Evolutionary conservation across 1,139 yeast species (phyloP).

Genomic region (Debaryomyces fabryi): DNA sequence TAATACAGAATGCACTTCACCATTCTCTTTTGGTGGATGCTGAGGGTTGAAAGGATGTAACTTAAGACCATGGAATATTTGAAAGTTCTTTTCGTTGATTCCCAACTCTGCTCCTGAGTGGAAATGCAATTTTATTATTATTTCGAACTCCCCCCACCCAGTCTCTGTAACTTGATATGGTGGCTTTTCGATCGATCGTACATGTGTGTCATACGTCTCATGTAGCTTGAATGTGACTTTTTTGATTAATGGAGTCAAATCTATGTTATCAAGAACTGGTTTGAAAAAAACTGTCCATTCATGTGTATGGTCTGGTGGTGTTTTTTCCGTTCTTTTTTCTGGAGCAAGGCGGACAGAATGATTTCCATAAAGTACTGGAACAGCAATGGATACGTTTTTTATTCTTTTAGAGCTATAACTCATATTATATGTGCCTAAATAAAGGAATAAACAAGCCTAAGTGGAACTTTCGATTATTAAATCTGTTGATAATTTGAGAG

Average conservation of each 20-base stretch:
- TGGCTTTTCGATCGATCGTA: constrained; percentile 81
- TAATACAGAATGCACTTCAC: constrained; percentile 63
- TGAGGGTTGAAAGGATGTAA: constrained; percentile 82
- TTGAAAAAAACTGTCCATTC: constrained; percentile 92
- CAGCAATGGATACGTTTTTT: constrained; percentile 74
- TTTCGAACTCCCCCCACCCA: constrained; percentile 99
- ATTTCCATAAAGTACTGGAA: constrained; percentile 89
- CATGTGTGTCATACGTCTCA: constrained; percentile 87
- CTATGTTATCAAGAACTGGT: constrained; percentile 77
- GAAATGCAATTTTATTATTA: constrained; percentile 83
- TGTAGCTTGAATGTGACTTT: constrained; percentile 93
- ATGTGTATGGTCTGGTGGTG: constrained; percentile 92
- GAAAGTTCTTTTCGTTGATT: constrained; percentile 80
- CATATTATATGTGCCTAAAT: constrained; percentile 14
- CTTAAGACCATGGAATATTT: constrained; percentile 84
- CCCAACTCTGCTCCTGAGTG: constrained; percentile 69
- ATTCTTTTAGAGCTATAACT: constrained; percentile 34
- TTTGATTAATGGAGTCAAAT: constrained; percentile 79
- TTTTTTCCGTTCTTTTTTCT: constrained; percentile 61
- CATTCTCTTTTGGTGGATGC: constrained; percentile 41
- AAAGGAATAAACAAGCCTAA: background rate
- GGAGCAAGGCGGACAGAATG: constrained; percentile 73
- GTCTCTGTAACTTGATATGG: constrained; percentile 97
- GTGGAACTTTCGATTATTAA: background rate
- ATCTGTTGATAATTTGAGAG: background rate